Evolutionary conservation across 371 early-diverging fungal species (phyloP), one percentile per base, ranked within the genome.

Genomic region (Apophysomyces trapeziformis): DNA sequence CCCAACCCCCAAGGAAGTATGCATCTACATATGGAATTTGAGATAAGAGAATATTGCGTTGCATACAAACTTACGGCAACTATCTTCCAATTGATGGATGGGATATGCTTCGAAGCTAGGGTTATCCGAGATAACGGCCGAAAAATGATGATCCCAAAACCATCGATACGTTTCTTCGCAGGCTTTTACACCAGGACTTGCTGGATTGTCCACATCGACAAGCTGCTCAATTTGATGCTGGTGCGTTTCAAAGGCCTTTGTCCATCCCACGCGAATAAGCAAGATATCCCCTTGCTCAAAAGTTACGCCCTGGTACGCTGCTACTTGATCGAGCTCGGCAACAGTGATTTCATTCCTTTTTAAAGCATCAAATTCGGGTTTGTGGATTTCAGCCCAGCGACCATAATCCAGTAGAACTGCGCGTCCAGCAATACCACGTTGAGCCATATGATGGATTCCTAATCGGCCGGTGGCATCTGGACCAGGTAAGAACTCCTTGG

Each of bases 111-210:
- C 82, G 59, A 79, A 73, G 0, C 77, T 63, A 18, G 69, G 64
- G 12, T 66, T 64, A 59, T 82, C 82, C 18, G 71, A 66, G 26
- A 69, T 77, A 26, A 82, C 76, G 8, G 82, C 77, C 8, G 79
- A 68, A 69, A 82, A 79, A 45, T 77, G 82, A 45, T 78, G 69
- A 36, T 82, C 64, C 82, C 82, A 82, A 13, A 82, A 50, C 79
- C 79, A 82, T 36, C 68, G 58, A 54, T 69, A 74, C 1, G 76
- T 82, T 32, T 82, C 82, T 35, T 73, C 66, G 38, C 82, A 75
- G 0, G 79, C 70, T 56, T 82, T 76, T 12, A 82, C 63, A 38
- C 82, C 82, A 45, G 71, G 69, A 46, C 65, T 45, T 3, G 26
- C 46, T 5, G 82, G 77, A 7, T 37, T 38, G 18, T 58, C 38